Percentiles rank a stretch among this genome's conserved stretches.
phyloP scores from a whole-genome alignment of 768 basidiomycete species.

The Rhodotorula paludigena region DNA sequence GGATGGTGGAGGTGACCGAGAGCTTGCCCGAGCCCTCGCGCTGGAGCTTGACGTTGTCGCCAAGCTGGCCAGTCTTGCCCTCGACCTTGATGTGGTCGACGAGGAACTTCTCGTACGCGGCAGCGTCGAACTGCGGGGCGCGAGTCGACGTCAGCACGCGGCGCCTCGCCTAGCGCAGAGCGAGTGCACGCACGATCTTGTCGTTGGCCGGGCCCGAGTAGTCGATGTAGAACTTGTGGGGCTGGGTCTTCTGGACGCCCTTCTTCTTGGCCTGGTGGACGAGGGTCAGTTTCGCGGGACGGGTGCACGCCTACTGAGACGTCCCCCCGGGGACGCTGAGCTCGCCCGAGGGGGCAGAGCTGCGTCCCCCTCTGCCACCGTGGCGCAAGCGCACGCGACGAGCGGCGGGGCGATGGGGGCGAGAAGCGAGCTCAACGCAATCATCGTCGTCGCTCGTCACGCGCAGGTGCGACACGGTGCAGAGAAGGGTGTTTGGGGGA shows the following conservation, averaged over 20 bases:
- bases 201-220: constrained; percentile 74
- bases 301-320: constrained; percentile 36
- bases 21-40: constrained; percentile 81
- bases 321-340: not conserved
- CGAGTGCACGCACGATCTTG: constrained; percentile 42
- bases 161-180: too few relatives aligned
- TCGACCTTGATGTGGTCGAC: constrained; percentile 92
- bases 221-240: constrained; percentile 73
- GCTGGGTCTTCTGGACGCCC: constrained; percentile 54
- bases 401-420: too few relatives aligned
- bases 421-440: too few relatives aligned
- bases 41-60: constrained; percentile 77
- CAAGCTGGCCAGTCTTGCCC: constrained; percentile 83
- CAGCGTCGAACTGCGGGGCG: constrained; percentile 39
- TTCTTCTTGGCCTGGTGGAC: constrained; percentile 31
- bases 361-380: not conserved
- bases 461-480: too few relatives aligned
- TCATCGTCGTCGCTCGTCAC: too few relatives aligned
- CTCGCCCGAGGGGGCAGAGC: not conserved
- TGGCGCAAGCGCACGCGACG: too few relatives aligned
- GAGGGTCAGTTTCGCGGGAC: not conserved
- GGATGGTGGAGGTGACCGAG: constrained; percentile 75
- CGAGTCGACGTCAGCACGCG: too few relatives aligned
- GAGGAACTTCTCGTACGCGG: constrained; percentile 53
- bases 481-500: not conserved